Evolutionary conservation across 208 protist species (phyloP).

Genomic region (Trypanosoma platydactyli): DNA sequence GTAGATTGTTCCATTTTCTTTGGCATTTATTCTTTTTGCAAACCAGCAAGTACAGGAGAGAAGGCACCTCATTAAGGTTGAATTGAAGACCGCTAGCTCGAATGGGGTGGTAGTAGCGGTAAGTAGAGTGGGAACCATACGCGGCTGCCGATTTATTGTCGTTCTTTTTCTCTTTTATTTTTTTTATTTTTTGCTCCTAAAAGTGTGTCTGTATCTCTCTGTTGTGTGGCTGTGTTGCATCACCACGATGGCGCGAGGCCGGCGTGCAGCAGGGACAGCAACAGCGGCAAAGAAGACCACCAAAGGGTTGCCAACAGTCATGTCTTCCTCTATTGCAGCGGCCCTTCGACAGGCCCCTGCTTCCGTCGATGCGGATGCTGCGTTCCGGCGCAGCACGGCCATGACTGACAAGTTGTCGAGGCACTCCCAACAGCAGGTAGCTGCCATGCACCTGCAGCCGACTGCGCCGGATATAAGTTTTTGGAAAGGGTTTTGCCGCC

Average conservation of each 20-base stretch:
- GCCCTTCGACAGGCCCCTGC: slow-evolving; percentile 9
- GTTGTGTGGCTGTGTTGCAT: background rate
- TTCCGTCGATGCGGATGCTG: background rate
- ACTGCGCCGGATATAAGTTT: slow-evolving; percentile 20
- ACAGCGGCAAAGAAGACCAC: slow-evolving; percentile 13
- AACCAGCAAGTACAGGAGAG: too few relatives aligned
- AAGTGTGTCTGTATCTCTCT: slow-evolving; percentile 4
- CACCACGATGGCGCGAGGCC: background rate
- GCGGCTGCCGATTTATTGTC: background rate
- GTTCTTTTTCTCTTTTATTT: background rate
- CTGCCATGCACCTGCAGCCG: slow-evolving; percentile 11
- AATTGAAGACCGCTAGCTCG: too few relatives aligned
- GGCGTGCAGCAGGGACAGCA: background rate
- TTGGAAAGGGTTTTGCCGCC: slow-evolving; percentile 28
- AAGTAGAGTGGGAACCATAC: too few relatives aligned
- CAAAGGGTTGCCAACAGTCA: slow-evolving; percentile 4
- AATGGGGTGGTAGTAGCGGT: too few relatives aligned
- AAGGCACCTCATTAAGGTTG: too few relatives aligned
- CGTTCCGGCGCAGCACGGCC: background rate
- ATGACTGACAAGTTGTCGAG: background rate
- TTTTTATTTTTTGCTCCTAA: slow-evolving; percentile 16
- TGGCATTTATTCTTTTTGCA: too few relatives aligned
- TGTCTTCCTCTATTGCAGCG: slow-evolving; percentile 4
- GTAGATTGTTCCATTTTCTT: background rate
- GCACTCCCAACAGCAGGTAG: background rate